Conservation (phyloP, 129 eudicot species). For the sunflower (Helianthus annuus) region DNA sequence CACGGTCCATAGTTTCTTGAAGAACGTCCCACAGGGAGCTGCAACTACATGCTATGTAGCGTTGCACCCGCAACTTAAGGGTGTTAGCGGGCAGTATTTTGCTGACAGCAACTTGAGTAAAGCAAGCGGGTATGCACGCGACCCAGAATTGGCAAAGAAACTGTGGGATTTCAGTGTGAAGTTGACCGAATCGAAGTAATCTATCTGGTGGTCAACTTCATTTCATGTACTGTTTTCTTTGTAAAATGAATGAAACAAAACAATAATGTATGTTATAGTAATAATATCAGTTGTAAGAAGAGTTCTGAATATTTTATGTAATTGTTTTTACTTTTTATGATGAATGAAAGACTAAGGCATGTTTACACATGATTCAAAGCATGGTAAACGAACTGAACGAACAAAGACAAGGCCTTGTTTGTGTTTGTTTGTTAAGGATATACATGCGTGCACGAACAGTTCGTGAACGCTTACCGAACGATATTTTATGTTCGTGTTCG, state of each 20-base stretch:
- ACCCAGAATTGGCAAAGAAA: constrained; percentile 65
- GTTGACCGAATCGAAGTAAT: constrained; percentile 42
- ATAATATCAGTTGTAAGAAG: constrained; percentile 5
- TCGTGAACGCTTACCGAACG: no score
- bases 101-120: constrained; percentile 56
- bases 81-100: constrained; percentile 83
- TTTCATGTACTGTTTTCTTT: constrained; percentile 15
- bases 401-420: no score
- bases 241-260: neutral
- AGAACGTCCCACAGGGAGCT: constrained; percentile 83
- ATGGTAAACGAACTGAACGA: no score
- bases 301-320: constrained; percentile 11
- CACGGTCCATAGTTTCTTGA: constrained; percentile 47
- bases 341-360: constrained; percentile 4
- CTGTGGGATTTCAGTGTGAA: constrained; percentile 79
- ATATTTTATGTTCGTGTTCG: no score
- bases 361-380: no score
- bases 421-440: no score
- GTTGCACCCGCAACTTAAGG: constrained; percentile 69
- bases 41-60: constrained; percentile 88
- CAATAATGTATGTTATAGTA: constrained; percentile 8
- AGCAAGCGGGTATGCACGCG: constrained; percentile 47
- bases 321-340: neutral
- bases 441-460: no score
- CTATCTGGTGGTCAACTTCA: constrained; percentile 12